phyloP scores from a whole-genome alignment of 331 rosid species.

The Telfairia occidentalis region DNA sequence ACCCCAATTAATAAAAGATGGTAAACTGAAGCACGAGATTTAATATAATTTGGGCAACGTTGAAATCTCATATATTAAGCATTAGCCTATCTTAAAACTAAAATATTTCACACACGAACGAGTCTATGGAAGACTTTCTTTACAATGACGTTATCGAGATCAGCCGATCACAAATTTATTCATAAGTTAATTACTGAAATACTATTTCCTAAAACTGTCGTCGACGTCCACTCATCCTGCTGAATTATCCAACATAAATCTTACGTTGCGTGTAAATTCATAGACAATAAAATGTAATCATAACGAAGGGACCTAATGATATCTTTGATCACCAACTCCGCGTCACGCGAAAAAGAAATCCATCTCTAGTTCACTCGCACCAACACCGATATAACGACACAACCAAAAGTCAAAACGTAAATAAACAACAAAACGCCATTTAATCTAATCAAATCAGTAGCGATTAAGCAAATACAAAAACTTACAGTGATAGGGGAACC shows the following conservation, averaged over 20 bases:
- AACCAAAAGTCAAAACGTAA: not conserved
- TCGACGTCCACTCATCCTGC: not conserved
- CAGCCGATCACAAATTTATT: not conserved
- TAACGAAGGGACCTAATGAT: not conserved
- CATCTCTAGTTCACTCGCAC: not conserved
- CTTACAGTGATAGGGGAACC: conserved; percentile 93
- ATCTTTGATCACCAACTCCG: not conserved
- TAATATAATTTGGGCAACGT: not conserved
- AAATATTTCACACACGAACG: not conserved
- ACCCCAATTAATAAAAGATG: not conserved
- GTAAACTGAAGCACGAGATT: not conserved
- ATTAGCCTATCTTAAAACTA: not conserved
- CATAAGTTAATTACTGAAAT: not conserved
- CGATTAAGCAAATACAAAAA: not conserved
- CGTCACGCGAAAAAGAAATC: not conserved
- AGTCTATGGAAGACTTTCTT: not conserved
- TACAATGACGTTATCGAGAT: not conserved
- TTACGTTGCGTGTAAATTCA: not conserved
- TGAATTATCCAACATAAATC: not conserved
- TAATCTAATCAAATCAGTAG: not conserved
- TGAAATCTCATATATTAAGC: not conserved
- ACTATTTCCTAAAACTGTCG: not conserved
- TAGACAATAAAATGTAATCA: not conserved
- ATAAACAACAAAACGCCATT: not conserved
- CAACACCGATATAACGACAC: not conserved